These are phyloP conservation scores for Atkinsonella texensis DNA, from an alignment of 2,329 filamentous ascomycete genomes.

Conservation along the genomic window DNA sequence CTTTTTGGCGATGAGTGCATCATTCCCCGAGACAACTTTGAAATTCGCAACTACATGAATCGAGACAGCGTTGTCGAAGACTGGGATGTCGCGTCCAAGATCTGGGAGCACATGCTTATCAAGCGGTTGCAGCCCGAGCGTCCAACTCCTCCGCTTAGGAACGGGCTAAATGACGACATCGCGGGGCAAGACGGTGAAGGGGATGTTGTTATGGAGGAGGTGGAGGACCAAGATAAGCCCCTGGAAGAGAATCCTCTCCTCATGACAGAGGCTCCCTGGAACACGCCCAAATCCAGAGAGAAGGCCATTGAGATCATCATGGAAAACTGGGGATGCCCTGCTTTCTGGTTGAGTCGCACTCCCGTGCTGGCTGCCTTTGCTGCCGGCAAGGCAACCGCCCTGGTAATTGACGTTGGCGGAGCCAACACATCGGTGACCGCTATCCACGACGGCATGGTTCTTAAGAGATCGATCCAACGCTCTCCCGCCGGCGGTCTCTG, in stretches of 20 bases:
- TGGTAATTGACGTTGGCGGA: constrained; percentile 86
- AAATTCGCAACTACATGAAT: constrained; percentile 87
- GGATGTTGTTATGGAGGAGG: constrained; percentile 46
- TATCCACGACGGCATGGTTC: constrained; percentile 85
- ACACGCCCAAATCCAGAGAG: constrained; percentile 74
- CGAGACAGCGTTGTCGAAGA: constrained; percentile 85
- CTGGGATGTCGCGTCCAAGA: constrained; percentile 79
- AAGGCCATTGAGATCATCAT: constrained; percentile 94
- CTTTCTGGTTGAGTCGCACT: constrained; percentile 84
- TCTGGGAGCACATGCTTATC: constrained; percentile 91
- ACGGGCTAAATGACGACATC: constrained; percentile 62
- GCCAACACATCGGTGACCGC: constrained; percentile 81
- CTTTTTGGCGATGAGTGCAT: constrained; percentile 89
- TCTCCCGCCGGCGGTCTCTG: constrained; percentile 82
- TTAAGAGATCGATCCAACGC: constrained; percentile 80
- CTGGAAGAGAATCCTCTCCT: constrained; percentile 82
- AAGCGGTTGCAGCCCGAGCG: constrained; percentile 73
- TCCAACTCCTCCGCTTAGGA: constrained; percentile 57
- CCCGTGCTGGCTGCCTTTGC: constrained; percentile 87
- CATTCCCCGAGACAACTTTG: constrained; percentile 60
- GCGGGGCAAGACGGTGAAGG: constrained; percentile 49
- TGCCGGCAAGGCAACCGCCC: constrained; percentile 80
- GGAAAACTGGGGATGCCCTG: constrained; percentile 91
- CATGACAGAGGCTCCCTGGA: constrained; percentile 93
- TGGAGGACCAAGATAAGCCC: constrained; percentile 54